Evolutionary conservation across 2,329 filamentous ascomycete genomes (phyloP).

Genomic region (Teratosphaeriaceae sp.): DNA sequence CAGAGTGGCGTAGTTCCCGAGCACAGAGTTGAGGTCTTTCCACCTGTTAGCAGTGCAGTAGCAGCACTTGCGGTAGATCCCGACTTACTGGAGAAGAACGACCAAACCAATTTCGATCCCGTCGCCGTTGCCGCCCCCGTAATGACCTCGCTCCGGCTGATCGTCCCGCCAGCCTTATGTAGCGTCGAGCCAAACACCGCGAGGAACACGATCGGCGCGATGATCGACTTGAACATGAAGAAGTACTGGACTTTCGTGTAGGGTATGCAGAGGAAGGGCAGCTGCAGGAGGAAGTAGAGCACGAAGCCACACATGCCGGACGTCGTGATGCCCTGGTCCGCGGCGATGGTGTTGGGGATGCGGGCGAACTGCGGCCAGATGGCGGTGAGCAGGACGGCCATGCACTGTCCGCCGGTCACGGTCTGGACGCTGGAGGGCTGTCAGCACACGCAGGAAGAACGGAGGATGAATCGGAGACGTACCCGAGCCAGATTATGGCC

Average conservation of each 20-base stretch:
- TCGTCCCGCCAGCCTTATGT: conserved; percentile 23
- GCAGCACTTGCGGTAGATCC: too few relatives aligned
- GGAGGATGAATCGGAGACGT: background rate
- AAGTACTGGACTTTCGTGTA: conserved; percentile 2
- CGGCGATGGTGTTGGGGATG: background rate
- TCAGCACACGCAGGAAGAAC: background rate
- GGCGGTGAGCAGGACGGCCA: conserved; percentile 2
- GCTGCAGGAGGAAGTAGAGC: conserved; percentile 5
- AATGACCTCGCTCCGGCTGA: conserved; percentile 27
- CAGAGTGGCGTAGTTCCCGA: conserved; percentile 28
- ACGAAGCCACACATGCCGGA: conserved; percentile 2
- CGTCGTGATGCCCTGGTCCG: conserved; percentile 1
- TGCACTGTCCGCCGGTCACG: conserved; percentile 13
- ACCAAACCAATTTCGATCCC: conserved; percentile 25
- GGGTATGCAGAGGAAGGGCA: conserved; percentile 5
- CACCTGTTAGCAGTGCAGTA: too few relatives aligned
- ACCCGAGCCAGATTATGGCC: conserved; percentile 27
- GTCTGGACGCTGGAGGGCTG: conserved; percentile 19
- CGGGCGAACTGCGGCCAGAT: conserved; percentile 4
- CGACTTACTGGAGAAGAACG: conserved; percentile 23
- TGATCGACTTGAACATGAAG: background rate
- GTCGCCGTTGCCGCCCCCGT: conserved; percentile 19
- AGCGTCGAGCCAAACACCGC: conserved; percentile 15
- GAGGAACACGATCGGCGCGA: conserved; percentile 1
- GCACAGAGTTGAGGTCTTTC: conserved; percentile 23